A percentile compares a stretch with the other conserved stretches of the same genome.
Conservation (phyloP, 495 filamentous ascomycete species). For the Monascus purpureus region DNA sequence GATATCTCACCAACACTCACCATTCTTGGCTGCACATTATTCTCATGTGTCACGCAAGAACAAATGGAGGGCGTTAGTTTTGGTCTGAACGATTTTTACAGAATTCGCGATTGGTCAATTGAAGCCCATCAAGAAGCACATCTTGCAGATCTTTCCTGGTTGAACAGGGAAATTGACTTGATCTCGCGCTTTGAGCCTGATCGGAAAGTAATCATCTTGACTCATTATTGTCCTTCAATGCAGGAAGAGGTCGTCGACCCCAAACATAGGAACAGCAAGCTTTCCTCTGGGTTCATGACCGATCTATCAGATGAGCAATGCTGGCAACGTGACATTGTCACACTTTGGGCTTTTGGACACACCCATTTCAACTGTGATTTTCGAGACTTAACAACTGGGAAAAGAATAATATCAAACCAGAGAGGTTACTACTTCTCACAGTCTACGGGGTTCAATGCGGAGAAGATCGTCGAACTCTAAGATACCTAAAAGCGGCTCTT, state of each 20-base stretch:
- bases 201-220: conserved; percentile 24
- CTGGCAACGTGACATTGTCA: conserved; percentile 23
- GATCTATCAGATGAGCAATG: conserved; percentile 30
- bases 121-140: conserved; percentile 22
- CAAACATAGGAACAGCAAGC: conserved; percentile 16
- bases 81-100: conserved; percentile 28
- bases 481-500: no score
- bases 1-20: conserved; percentile 16
- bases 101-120: conserved; percentile 25
- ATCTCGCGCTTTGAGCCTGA: conserved; percentile 10
- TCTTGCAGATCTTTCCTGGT: conserved; percentile 24
- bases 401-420: conserved; percentile 16
- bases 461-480: no score
- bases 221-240: conserved; percentile 29
- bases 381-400: conserved; percentile 7
- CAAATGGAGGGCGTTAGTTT: conserved; percentile 12
- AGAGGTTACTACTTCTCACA: conserved; percentile 17
- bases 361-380: conserved; percentile 41
- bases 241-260: conserved; percentile 17
- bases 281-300: conserved; percentile 26
- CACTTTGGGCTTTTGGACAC: conserved; percentile 38
- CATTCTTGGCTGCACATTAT: conserved; percentile 36
- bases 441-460: conserved; percentile 11
- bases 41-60: conserved; percentile 19
- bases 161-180: conserved; percentile 22